Percentiles rank a stretch among this genome's conserved stretches.
Conservation (phyloP, 805 yeast species). For the Kodamaea sagamina region DNA sequence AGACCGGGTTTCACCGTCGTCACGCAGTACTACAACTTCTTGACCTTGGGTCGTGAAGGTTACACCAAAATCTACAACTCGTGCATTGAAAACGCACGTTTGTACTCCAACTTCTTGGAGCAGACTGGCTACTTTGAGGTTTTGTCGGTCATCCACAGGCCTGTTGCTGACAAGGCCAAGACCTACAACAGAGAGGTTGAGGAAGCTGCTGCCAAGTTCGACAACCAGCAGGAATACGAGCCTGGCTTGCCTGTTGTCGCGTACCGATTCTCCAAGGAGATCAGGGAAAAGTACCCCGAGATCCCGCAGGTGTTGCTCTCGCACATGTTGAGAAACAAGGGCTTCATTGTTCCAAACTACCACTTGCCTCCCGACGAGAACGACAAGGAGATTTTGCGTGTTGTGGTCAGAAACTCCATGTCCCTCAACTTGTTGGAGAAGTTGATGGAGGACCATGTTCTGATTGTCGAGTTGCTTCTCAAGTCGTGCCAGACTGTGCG, state of each 20-base stretch:
- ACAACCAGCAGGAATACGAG: conserved; percentile 44
- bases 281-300: conserved; percentile 65
- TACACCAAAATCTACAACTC: conserved; percentile 60
- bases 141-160: conserved; percentile 76
- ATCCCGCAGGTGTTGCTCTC: conserved; percentile 81
- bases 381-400: conserved; percentile 71
- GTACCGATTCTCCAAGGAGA: conserved; percentile 65
- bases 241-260: conserved; percentile 91
- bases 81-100: conserved; percentile 72
- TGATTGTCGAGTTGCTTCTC: conserved; percentile 53
- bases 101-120: conserved; percentile 62
- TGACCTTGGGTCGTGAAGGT: conserved; percentile 73
- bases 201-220: conserved; percentile 11
- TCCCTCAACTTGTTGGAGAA: conserved; percentile 45
- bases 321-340: conserved; percentile 58
- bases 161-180: conserved; percentile 23
- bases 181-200: conserved; percentile 21
- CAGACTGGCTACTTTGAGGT: conserved; percentile 67
- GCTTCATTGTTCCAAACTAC: conserved; percentile 68
- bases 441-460: conserved; percentile 57
- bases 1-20: conserved; percentile 91
- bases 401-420: conserved; percentile 76
- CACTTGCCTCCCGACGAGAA: conserved; percentile 67
- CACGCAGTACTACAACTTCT: conserved; percentile 81
- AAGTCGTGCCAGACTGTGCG: conserved; percentile 47